Evolutionary conservation across 768 basidiomycete species (phyloP).

Genomic region (Leucosporidium yakuticum): DNA sequence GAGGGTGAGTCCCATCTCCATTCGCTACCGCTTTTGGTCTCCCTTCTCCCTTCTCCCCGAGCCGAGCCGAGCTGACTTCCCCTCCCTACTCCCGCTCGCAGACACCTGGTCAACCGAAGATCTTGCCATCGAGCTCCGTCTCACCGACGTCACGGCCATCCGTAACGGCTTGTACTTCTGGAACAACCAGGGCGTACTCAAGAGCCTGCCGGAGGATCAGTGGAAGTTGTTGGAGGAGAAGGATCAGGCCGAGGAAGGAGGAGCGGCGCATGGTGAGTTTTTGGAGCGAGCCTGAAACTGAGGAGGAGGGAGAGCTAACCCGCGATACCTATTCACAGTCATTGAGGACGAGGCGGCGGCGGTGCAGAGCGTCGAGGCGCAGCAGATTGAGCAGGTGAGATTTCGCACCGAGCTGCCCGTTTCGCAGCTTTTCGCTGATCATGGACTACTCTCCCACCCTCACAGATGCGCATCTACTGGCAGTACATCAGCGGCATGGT

Average conservation of each 20-base stretch:
- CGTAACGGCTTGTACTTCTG: constrained; percentile 74
- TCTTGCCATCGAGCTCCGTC: constrained; percentile 58
- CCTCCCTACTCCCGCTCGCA: neutral
- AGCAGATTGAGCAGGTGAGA: constrained; percentile 16
- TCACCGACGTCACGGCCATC: constrained; percentile 59
- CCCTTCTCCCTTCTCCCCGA: neutral
- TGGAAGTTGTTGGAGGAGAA: constrained; percentile 63
- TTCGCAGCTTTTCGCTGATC: constrained; percentile 36
- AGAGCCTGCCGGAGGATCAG: constrained; percentile 50
- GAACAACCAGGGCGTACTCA: constrained; percentile 74
- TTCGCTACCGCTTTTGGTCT: constrained; percentile 1
- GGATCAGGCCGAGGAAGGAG: constrained; percentile 43
- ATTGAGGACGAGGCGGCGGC: constrained; percentile 31
- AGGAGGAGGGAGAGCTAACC: no score
- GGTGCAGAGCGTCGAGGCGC: constrained; percentile 35
- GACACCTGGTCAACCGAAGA: constrained; percentile 63
- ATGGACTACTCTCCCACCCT: constrained; percentile 60
- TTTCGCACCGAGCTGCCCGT: neutral
- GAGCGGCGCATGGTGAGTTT: constrained; percentile 39
- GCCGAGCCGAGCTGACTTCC: neutral
- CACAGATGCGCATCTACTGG: constrained; percentile 76
- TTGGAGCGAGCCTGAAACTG: neutral
- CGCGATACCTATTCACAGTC: constrained; percentile 19
- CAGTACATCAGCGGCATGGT: constrained; percentile 67
- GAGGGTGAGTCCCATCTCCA: constrained; percentile 50